These are phyloP conservation scores for Agarophyton chilense DNA, from an alignment of 23 red algal species.

Conservation along the genomic window DNA sequence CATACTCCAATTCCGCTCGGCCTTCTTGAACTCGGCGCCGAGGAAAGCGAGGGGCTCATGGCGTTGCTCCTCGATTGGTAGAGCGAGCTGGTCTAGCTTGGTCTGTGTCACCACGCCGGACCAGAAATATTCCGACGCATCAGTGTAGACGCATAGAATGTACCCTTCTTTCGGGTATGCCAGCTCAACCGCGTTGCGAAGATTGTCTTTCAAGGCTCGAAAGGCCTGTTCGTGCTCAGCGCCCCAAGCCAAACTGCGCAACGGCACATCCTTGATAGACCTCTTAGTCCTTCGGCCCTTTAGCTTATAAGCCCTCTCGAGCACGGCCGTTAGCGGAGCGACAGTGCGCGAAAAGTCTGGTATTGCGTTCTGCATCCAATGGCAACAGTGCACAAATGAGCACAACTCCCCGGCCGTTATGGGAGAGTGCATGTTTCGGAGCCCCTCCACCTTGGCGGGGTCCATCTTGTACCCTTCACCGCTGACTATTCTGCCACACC, in stretches of 20 bases:
- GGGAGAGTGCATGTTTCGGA: constrained; percentile 26
- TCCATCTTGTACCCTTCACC: constrained; percentile 24
- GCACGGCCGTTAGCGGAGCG: too few relatives aligned
- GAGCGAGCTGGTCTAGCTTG: not conserved
- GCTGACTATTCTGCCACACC: constrained; percentile 44
- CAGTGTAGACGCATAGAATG: constrained; percentile 10
- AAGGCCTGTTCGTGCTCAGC: not conserved
- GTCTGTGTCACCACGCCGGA: constrained; percentile 29
- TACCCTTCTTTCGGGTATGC: not conserved
- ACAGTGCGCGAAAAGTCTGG: constrained; percentile 6
- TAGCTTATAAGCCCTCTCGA: constrained; percentile 26
- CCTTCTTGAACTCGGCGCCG: not conserved
- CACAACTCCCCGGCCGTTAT: constrained; percentile 6
- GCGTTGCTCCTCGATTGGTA: constrained; percentile 1
- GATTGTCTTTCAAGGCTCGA: not conserved
- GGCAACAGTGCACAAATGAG: constrained; percentile 17
- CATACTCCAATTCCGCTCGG: constrained; percentile 20
- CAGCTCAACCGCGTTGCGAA: constrained; percentile 1
- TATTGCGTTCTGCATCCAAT: constrained; percentile 33
- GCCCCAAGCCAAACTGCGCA: constrained; percentile 19
- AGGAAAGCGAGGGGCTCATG: constrained; percentile 40
- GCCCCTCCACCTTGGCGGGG: not conserved
- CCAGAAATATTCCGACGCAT: constrained; percentile 60
- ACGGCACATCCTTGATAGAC: not conserved
- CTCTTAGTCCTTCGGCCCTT: not conserved